Evolutionary conservation across 2,329 filamentous ascomycete genomes (phyloP), one percentile per base, ranked within the genome.

Genomic region (Penicillium sp.): DNA sequence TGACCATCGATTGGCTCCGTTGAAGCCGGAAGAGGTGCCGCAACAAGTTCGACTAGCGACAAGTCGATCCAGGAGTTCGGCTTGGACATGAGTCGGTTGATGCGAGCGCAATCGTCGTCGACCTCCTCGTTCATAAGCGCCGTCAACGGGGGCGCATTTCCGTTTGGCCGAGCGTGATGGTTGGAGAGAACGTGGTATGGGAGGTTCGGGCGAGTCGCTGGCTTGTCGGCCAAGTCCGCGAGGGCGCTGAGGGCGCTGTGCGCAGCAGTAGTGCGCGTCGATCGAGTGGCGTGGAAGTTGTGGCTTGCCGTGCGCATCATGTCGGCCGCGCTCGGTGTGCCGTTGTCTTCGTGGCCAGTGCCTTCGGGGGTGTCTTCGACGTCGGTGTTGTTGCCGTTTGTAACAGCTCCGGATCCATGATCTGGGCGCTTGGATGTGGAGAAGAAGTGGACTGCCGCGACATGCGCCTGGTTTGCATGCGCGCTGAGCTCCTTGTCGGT

Each of bases 401-500:
- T 70, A 5, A 67, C 63, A 4, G 71, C 68, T n/a, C 69, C 71
- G 5, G 67, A 70, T 8, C 68, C 75, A 34, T 78, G 71, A 47
- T 76, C 76, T 7, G 72, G 65, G 32, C 75, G 71, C 57, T 73
- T 75, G n/a, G 82, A 82, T 52, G 83, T 82, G 52, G 83, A 79
- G 69, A 87, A 86, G 71, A 79, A 79, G 58, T 79, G 77, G 4
- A 81, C 78, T 1, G 86, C 81, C 5, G 84, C 84, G 29, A 82
- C 76, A 47, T 84, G 82, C 3, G 85, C 85, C 43, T 81, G 79
- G 62, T 86, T 85, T 56, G 83, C 84, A 52, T 84, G 82, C 68
- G 84, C 76, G 48, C 80, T 81, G 49, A 88, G 79, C 69, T 88
- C 85, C 73, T 87, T 87, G 57, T 88, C 85, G 3, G 84, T 87